Percentiles rank a stretch among this genome's conserved stretches.
Evolutionary conservation across 768 basidiomycete genomes (phyloP).

Genomic region (Postia placenta): DNA sequence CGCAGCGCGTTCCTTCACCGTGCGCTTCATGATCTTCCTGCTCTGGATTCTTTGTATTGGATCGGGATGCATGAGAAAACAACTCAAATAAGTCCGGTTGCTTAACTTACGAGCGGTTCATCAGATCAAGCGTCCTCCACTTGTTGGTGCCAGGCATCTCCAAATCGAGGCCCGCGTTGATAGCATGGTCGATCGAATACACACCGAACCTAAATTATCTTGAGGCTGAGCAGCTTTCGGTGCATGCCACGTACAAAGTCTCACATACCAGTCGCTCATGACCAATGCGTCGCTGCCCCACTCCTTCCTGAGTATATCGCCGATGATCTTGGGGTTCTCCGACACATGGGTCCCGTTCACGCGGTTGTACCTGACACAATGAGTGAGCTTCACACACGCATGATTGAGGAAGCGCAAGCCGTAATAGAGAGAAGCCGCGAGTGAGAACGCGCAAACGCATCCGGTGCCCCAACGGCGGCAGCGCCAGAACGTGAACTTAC

Average conservation of each 20-base stretch:
- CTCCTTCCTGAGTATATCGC: conserved; percentile 60
- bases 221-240: neutral
- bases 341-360: conserved; percentile 71
- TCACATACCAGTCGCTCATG: conserved; percentile 75
- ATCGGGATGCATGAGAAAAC: too few relatives aligned
- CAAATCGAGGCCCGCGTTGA: conserved; percentile 77
- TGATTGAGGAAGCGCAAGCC: neutral
- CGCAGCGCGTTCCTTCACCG: conserved; percentile 59
- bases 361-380: conserved; percentile 50
- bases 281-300: conserved; percentile 71
- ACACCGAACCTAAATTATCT: conserved; percentile 57
- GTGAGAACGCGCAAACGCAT: neutral
- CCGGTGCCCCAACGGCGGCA: too few relatives aligned
- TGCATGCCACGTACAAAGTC: neutral
- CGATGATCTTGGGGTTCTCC: conserved; percentile 55
- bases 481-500: conserved; percentile 32
- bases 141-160: conserved; percentile 78
- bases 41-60: conserved; percentile 32
- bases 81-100: too few relatives aligned
- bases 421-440: neutral
- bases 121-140: conserved; percentile 66
- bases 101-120: conserved; percentile 41
- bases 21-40: conserved; percentile 58
- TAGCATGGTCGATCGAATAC: conserved; percentile 54
- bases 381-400: neutral